Evolutionary conservation across 805 yeast species (phyloP).

Genomic region (Kodamaea kaohsiungensis): DNA sequence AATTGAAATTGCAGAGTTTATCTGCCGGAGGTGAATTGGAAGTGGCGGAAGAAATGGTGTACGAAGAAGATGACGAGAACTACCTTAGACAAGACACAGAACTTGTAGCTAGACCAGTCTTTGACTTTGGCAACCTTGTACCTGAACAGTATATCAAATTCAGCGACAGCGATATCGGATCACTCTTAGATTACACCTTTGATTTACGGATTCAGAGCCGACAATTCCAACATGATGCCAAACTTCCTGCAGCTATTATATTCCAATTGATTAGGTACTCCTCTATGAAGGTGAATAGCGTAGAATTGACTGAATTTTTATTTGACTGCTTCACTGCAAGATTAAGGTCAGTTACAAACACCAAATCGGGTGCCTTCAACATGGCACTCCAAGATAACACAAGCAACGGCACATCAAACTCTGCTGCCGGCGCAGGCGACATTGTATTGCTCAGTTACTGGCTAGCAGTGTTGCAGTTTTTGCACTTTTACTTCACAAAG

Average conservation of each 20-base stretch:
- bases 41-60: conserved; percentile 21
- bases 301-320: conserved; percentile 56
- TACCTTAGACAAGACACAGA: conserved; percentile 28
- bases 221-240: conserved; percentile 45
- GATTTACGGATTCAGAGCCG: conserved; percentile 41
- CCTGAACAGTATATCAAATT: conserved; percentile 64
- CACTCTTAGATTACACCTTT: conserved; percentile 49
- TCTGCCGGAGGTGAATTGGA: conserved; percentile 18
- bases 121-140: conserved; percentile 56
- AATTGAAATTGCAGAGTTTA: conserved; percentile 36
- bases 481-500: conserved; percentile 74
- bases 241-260: conserved; percentile 66
- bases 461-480: conserved; percentile 77
- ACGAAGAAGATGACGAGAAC: conserved; percentile 27
- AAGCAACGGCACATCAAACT: conserved; percentile 8
- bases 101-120: conserved; percentile 36
- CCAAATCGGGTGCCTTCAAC: conserved; percentile 59
- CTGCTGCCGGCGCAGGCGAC: conserved; percentile 50
- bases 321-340: conserved; percentile 62
- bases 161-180: conserved; percentile 56
- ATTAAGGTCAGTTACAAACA: conserved; percentile 58
- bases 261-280: conserved; percentile 74
- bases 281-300: conserved; percentile 55
- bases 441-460: conserved; percentile 79
- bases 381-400: conserved; percentile 30